Base-by-base conservation (phyloP, 2,329 filamentous ascomycete species). In the Teratosphaeria pseudoeucalypti region DNA sequence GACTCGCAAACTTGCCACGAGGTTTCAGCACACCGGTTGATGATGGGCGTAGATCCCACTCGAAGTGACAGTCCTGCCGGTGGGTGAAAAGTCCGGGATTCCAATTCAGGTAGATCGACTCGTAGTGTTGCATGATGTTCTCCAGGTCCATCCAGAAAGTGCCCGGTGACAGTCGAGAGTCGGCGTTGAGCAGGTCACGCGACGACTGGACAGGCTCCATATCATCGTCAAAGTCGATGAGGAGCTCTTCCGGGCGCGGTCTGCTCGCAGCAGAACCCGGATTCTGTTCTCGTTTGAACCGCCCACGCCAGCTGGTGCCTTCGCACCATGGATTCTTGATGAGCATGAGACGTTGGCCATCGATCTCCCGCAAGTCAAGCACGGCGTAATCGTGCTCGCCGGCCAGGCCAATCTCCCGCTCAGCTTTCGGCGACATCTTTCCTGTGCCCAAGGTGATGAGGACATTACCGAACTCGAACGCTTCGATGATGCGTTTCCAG, bases 91-190 rank as follows among this genome's bases (percentile, higher is more conserved):
- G 78, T 0, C 82, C 81, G 0, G 94, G 92, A 65, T 96, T 96
- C 94, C 94, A 99, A 74, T 97, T 99, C 58, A 99, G 79, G 73
- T 97, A 99, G 65, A 99, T 84, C 19, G 92, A 95, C 71, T 97
- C 91, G 64, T 96, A 99, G 70, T 96, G 86, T 68, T 96, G 91
- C 39, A 90, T 82, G 3, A 96, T 85, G 64, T 91, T 89, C 66
- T 95, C 89, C 32, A 94, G 84, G 27, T 87, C 85, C 75, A 97
- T 95, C 92, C 94, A 97, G 70, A 96, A 95, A 0, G 88, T 90
- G n/a, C 91, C 90, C 0, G 87, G 86, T 32, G 75, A 70, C 7
- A 76, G 69, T 43, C 74, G 67, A 27, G 75, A 70, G 32, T 74
- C 71, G 2, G 66, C 65, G 47, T 73, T 74, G 7, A 74, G 64